phyloP scores from a whole-genome alignment of 345 rosid species.

The Turnera subulata region DNA sequence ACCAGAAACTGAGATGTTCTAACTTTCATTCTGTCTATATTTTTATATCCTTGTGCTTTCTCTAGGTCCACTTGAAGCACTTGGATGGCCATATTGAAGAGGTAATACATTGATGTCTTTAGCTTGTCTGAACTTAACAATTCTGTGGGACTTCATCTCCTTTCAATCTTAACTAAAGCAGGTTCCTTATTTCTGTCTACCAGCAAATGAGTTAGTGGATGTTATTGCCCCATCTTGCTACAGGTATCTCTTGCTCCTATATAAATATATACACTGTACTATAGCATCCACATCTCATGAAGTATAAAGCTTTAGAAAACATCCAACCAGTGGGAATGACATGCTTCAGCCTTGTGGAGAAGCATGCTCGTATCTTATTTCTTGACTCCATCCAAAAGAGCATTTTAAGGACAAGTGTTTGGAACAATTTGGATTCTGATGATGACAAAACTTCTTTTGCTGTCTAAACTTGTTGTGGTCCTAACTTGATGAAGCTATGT shows the following conservation, averaged over 20 bases:
- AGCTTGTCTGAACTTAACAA: slow-evolving; percentile 19
- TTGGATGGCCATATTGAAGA: slow-evolving; percentile 94
- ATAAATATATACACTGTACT: too few relatives aligned
- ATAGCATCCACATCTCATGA: too few relatives aligned
- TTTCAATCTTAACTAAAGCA: slow-evolving; percentile 51
- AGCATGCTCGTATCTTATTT: too few relatives aligned
- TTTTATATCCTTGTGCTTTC: slow-evolving; percentile 13
- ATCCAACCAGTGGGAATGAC: neutral
- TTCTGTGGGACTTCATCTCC: slow-evolving; percentile 33
- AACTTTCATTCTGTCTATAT: slow-evolving; percentile 7
- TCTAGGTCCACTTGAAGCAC: slow-evolving; percentile 90
- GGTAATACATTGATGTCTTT: slow-evolving; percentile 37
- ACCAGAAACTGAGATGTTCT: neutral
- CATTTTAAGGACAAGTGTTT: too few relatives aligned
- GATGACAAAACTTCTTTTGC: too few relatives aligned
- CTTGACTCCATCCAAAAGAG: too few relatives aligned
- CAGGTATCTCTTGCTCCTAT: slow-evolving; percentile 44
- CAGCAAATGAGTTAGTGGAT: slow-evolving; percentile 86
- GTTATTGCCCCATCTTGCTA: slow-evolving; percentile 97
- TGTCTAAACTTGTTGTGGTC: neutral
- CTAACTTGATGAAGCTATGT: slow-evolving; percentile 10
- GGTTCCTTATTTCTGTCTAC: slow-evolving; percentile 99
- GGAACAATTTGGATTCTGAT: too few relatives aligned
- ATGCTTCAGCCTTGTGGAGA: too few relatives aligned
- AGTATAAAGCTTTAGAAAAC: neutral